Base-by-base conservation (phyloP, 805 yeast genomes). In the Candida tammaniensis region DNA sequence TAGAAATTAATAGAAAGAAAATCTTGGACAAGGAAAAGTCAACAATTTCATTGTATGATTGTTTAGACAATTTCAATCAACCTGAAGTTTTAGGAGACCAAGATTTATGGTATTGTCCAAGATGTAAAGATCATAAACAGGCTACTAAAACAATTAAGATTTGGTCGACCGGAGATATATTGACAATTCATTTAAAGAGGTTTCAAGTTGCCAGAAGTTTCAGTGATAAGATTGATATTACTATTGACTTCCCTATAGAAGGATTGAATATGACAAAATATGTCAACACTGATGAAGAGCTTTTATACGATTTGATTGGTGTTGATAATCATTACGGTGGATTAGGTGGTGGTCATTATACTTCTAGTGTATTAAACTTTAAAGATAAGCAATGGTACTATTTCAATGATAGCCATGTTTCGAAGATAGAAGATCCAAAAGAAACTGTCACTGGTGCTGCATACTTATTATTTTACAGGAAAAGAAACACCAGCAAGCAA, bases 311-410 rank as follows among this genome's bases (percentile, higher is more conserved):
- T 54, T 64, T 93, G 42, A 71, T 86, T 48, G 98, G 93, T 0
- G 96, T 93, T 15, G 98, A 89, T 55, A 93, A 91, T 55, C 98
- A 93, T 54, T 88, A 72, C 55, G 98, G 98, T 32, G 96, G 97
- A 0, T 66, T 91, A 13, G 97, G 98, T 0, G 98, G 98, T 4
- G 98, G 98, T 2, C 98, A 93, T 64, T 91, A 93, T 58, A 93
- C 98, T 1, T 85, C 98, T 0, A 82, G 79, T 50, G 96, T 76
- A 0, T 83, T 82, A 55, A 89, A 89, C 51, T 81, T 78, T 55
- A 68, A 77, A 27, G 94, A 86, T 50, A 64, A 64, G 14, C 69
- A 77, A 38, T 93, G 98, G 98, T 87, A 88, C 54, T 84, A 88
- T 54, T 91, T 73, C 55, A 89, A 91, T 54, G 98, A 91, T 54